phyloP scores from a whole-genome alignment of 1,139 yeast genomes.

The Blastobotrys serpentis region DNA sequence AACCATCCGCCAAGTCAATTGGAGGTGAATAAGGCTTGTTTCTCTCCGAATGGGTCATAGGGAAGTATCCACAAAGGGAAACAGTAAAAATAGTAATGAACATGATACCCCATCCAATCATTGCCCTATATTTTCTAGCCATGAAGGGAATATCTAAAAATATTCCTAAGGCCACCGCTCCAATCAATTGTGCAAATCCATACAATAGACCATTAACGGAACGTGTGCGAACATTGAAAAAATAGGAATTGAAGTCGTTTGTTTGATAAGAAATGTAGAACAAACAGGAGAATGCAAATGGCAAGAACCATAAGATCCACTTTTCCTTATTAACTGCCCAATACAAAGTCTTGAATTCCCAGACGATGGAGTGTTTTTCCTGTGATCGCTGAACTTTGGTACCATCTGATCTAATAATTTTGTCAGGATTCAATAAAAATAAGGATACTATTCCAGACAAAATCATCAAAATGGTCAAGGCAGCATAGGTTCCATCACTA shows the following conservation, averaged over 20 bases:
- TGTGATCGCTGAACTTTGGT: constrained; percentile 44
- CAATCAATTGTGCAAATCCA: constrained; percentile 57
- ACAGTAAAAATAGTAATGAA: constrained; percentile 45
- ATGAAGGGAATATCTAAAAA: constrained; percentile 46
- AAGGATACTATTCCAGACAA: constrained; percentile 22
- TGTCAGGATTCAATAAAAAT: constrained; percentile 46
- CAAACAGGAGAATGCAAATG: constrained; percentile 58
- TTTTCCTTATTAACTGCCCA: constrained; percentile 46
- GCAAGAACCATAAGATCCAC: constrained; percentile 46
- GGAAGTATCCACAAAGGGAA: constrained; percentile 55
- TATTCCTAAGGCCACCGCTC: constrained; percentile 48
- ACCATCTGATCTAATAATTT: constrained; percentile 52
- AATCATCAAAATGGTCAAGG: constrained; percentile 25
- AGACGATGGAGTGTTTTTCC: constrained; percentile 46
- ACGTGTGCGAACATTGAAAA: constrained; percentile 54
- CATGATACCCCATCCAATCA: constrained; percentile 48
- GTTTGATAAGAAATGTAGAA: constrained; percentile 61
- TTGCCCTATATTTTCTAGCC: constrained; percentile 47
- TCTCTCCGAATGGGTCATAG: constrained; percentile 53
- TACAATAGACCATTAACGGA: constrained; percentile 55
- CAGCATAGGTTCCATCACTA: constrained; percentile 25
- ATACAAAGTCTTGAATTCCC: constrained; percentile 44
- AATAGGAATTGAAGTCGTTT: constrained; percentile 51
- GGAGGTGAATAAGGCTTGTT: constrained; percentile 44
- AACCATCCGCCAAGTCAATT: constrained; percentile 46